Evolutionary conservation across 2,329 filamentous ascomycete species (phyloP).

Genomic region (Diaporthe citri): DNA sequence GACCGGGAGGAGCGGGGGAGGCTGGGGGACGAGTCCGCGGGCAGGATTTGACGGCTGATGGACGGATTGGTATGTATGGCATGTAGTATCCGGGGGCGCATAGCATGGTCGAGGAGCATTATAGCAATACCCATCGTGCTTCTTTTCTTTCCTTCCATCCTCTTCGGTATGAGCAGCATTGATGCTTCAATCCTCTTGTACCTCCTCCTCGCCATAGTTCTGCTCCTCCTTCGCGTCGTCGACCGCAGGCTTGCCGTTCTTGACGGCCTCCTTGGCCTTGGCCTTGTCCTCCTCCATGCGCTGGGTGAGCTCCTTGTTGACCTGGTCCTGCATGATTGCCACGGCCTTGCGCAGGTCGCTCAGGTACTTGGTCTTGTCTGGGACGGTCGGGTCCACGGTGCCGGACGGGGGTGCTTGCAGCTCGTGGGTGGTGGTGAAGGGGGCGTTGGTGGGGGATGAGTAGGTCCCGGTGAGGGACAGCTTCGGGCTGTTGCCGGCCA

Average conservation of each 20-base stretch:
- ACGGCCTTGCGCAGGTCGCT: conserved; percentile 69
- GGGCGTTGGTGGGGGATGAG: conserved; percentile 61
- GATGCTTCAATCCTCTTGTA: conserved; percentile 68
- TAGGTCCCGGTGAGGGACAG: conserved; percentile 64
- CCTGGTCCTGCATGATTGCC: conserved; percentile 69
- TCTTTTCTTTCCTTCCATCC: not conserved
- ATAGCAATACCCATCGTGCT: conserved; percentile 36
- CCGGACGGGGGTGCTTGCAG: conserved; percentile 52
- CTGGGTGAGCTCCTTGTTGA: conserved; percentile 79
- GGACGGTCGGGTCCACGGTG: conserved; percentile 46
- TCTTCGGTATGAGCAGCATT: not conserved
- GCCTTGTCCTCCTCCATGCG: conserved; percentile 81
- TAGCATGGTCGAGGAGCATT: conserved; percentile 27
- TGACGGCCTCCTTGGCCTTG: conserved; percentile 61
- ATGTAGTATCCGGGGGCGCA: conserved; percentile 17
- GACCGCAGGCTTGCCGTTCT: conserved; percentile 46
- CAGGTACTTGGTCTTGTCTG: conserved; percentile 72
- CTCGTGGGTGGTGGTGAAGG: conserved; percentile 58
- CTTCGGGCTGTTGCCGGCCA: conserved; percentile 37
- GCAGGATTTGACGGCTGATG: conserved; percentile 27
- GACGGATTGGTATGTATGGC: not conserved
- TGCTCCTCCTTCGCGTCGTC: conserved; percentile 76
- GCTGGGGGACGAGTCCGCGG: conserved; percentile 7
- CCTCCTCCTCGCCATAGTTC: conserved; percentile 87
- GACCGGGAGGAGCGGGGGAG: conserved; percentile 25